phyloP scores from a whole-genome alignment of 2,329 filamentous ascomycete genomes.

The Huntiella moniliformis region DNA sequence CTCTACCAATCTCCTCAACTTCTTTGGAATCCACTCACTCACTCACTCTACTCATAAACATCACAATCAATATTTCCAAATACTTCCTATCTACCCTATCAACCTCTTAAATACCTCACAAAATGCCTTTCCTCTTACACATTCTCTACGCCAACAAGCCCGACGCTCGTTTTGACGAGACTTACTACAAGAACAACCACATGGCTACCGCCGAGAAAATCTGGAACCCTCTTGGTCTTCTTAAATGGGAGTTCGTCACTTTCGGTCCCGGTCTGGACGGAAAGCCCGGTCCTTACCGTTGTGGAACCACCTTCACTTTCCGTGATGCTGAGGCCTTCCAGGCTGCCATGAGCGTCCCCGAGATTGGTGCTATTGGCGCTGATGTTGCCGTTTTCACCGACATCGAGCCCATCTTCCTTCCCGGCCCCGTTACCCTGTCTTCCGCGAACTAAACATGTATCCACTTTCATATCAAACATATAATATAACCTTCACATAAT shows the following conservation, averaged over 20 bases:
- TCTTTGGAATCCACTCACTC: background rate
- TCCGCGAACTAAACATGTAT: background rate
- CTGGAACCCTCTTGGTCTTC: constrained; percentile 5
- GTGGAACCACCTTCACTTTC: constrained; percentile 7
- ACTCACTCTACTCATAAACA: too few relatives aligned
- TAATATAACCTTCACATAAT: background rate
- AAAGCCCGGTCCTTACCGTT: constrained; percentile 3
- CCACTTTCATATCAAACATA: background rate
- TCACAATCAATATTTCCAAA: too few relatives aligned
- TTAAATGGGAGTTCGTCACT: constrained; percentile 4
- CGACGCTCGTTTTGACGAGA: constrained; percentile 11
- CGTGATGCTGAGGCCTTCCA: constrained; percentile 1
- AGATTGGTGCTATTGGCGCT: background rate
- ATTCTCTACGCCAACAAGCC: constrained; percentile 8
- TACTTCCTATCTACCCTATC: background rate
- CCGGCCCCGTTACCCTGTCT: background rate
- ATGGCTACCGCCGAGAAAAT: constrained; percentile 3
- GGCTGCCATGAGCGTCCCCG: constrained; percentile 2
- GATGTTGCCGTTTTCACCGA: constrained; percentile 5
- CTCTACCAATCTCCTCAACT: too few relatives aligned
- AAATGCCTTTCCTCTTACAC: constrained; percentile 4
- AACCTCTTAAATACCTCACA: background rate
- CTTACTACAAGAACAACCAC: constrained; percentile 9
- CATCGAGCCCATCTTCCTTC: constrained; percentile 4
- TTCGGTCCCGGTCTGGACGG: constrained; percentile 7